A percentile compares a stretch with the other conserved stretches of the same genome.
Conservation (phyloP, 2,329 filamentous ascomycete genomes). For the Pseudogymnoascus sp. region DNA sequence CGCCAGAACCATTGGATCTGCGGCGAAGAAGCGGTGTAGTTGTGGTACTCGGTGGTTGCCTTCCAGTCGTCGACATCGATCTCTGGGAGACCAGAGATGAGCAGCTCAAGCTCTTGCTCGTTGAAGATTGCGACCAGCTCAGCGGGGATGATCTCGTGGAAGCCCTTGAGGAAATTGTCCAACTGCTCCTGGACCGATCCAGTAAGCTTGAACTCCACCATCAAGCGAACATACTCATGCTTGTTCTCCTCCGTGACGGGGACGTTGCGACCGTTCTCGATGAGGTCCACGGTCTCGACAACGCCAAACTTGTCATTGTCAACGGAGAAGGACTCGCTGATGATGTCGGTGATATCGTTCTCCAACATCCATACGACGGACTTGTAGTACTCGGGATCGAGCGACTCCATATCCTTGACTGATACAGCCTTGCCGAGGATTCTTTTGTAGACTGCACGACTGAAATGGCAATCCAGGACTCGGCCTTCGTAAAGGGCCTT, state of each 20-base stretch:
- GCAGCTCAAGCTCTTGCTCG: conserved; percentile 90
- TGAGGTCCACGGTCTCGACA: conserved; percentile 76
- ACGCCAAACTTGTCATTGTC: conserved; percentile 93
- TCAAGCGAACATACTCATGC: conserved; percentile 88
- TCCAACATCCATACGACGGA: conserved; percentile 97
- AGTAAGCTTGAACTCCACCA: conserved; percentile 89
- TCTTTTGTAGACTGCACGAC: conserved; percentile 94
- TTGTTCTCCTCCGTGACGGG: conserved; percentile 97
- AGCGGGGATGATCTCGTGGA: conserved; percentile 95
- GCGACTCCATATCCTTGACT: conserved; percentile 98
- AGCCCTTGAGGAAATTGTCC: conserved; percentile 83
- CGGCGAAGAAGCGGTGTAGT: conserved; percentile 86
- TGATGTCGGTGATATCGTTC: conserved; percentile 96
- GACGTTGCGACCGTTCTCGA: conserved; percentile 81
- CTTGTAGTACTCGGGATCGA: conserved; percentile 98
- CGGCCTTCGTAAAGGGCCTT: conserved; percentile 96
- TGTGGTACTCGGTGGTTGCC: conserved; percentile 97
- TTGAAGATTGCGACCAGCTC: conserved; percentile 97
- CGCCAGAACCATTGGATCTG: conserved; percentile 99
- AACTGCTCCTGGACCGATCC: conserved; percentile 92
- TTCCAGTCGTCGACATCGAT: conserved; percentile 99
- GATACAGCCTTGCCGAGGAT: conserved; percentile 92
- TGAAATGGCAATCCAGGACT: conserved; percentile 97
- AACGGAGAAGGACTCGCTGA: conserved; percentile 91
- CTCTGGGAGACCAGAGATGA: conserved; percentile 94